phyloP scores from a whole-genome alignment of 148 eudicot genomes.

The Chenopodium formosanum region DNA sequence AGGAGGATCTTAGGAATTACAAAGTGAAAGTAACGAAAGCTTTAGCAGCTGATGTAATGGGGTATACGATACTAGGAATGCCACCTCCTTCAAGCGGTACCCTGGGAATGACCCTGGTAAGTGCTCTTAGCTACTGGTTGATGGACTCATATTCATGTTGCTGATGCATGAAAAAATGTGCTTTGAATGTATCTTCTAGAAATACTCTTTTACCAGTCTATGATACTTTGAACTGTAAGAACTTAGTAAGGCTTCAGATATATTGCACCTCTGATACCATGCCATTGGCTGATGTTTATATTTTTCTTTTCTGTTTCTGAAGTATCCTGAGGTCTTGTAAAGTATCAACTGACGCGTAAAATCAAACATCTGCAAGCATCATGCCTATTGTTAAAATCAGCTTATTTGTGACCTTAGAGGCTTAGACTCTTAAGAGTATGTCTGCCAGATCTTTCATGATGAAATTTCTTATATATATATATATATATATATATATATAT shows the following conservation, averaged over 20 bases:
- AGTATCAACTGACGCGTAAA: too few relatives aligned
- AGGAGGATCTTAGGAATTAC: slow-evolving; percentile 80
- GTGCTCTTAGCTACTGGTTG: slow-evolving; percentile 14
- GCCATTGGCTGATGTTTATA: too few relatives aligned
- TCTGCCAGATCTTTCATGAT: neutral
- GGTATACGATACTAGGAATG: slow-evolving; percentile 75
- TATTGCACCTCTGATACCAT: too few relatives aligned
- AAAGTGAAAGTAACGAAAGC: slow-evolving; percentile 56
- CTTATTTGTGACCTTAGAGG: neutral
- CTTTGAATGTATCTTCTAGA: neutral
- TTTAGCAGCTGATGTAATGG: slow-evolving; percentile 58
- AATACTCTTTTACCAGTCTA: neutral
- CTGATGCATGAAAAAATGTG: too few relatives aligned
- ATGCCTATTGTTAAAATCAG: neutral
- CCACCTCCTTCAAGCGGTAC: slow-evolving; percentile 97
- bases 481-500: too few relatives aligned
- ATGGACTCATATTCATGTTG: neutral
- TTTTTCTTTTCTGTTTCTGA: too few relatives aligned
- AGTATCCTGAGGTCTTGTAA: too few relatives aligned
- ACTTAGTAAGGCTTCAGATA: neutral
- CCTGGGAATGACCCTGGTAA: slow-evolving; percentile 74
- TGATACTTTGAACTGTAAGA: neutral
- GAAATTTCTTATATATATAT: too few relatives aligned
- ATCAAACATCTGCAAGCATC: too few relatives aligned
- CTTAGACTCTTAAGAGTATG: neutral